Percentiles rank a stretch among this genome's conserved stretches.
These are phyloP conservation scores for Thymus mandschuricus DNA, from an alignment of 257 asterid genomes.

Conservation along the genomic window DNA sequence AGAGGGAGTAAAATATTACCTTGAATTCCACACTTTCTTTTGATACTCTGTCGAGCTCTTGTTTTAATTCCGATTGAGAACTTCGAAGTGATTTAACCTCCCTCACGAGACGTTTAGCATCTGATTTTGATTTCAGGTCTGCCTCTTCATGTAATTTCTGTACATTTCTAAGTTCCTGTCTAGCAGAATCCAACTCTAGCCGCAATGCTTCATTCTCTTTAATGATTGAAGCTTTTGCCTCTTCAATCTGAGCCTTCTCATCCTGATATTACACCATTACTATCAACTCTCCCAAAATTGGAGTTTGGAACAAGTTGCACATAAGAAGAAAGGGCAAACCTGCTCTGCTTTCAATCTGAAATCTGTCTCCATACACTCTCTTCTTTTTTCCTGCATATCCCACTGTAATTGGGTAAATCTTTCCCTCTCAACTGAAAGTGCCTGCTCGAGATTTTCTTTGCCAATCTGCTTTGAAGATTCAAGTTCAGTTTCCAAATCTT, in stretches of 20 bases:
- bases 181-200: conserved; percentile 50
- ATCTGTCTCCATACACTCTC: conserved; percentile 59
- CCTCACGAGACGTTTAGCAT: conserved; percentile 54
- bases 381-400: conserved; percentile 72
- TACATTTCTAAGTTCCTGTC: conserved; percentile 52
- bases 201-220: conserved; percentile 54
- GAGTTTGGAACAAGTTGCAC: conserved; percentile 11
- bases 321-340: conserved; percentile 43
- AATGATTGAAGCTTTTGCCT: conserved; percentile 33
- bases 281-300: conserved; percentile 20
- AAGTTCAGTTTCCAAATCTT: conserved; percentile 63
- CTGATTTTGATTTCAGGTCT: conserved; percentile 53
- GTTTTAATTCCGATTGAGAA: conserved; percentile 57
- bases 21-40: conserved; percentile 51
- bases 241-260: conserved; percentile 44
- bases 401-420: conserved; percentile 61
- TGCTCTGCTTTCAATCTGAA: conserved; percentile 51
- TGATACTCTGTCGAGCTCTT: conserved; percentile 54
- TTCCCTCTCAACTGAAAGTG: conserved; percentile 53
- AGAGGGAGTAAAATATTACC: conserved; percentile 35
- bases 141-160: conserved; percentile 52
- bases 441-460: conserved; percentile 67
- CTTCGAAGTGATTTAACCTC: conserved; percentile 69
- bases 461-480: conserved; percentile 48
- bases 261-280: conserved; percentile 42